Conservation (phyloP, 257 asterid genomes). For the Ilex asprella region DNA sequence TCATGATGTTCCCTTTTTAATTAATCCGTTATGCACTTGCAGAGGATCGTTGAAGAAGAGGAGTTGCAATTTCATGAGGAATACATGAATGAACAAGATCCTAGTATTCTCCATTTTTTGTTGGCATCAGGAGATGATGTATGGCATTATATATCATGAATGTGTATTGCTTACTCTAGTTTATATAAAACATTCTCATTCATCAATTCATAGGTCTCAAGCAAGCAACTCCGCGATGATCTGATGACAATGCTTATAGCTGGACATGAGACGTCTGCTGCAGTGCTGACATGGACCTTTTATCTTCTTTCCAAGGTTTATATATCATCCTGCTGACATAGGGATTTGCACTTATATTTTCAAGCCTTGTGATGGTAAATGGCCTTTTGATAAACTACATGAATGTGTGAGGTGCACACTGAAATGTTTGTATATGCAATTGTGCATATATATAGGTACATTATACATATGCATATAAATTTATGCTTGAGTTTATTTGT, state of each 20-base stretch:
- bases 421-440: too few relatives aligned
- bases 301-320: slow-evolving; percentile 83
- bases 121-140: slow-evolving; percentile 97
- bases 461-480: too few relatives aligned
- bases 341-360: neutral
- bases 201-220: slow-evolving; percentile 62
- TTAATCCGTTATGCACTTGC: slow-evolving; percentile 25
- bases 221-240: slow-evolving; percentile 99
- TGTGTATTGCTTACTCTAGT: slow-evolving; percentile 11
- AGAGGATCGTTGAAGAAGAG: slow-evolving; percentile 95
- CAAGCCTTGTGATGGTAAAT: neutral
- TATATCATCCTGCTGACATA: too few relatives aligned
- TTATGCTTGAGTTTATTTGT: too few relatives aligned
- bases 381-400: neutral
- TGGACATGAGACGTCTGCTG: slow-evolving; percentile 99
- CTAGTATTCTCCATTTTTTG: slow-evolving; percentile 93
- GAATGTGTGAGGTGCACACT: too few relatives aligned
- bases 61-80: slow-evolving; percentile 97
- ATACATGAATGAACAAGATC: slow-evolving; percentile 95
- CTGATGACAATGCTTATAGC: slow-evolving; percentile 98
- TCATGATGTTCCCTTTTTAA: slow-evolving; percentile 3
- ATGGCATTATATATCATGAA: slow-evolving; percentile 20
- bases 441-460: too few relatives aligned
- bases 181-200: slow-evolving; percentile 26
- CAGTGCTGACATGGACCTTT: slow-evolving; percentile 96